A percentile compares a stretch with the other conserved stretches of the same genome.
These are phyloP conservation scores for Viola pubescens DNA, from an alignment of 441 rosid species.

Conservation along the genomic window DNA sequence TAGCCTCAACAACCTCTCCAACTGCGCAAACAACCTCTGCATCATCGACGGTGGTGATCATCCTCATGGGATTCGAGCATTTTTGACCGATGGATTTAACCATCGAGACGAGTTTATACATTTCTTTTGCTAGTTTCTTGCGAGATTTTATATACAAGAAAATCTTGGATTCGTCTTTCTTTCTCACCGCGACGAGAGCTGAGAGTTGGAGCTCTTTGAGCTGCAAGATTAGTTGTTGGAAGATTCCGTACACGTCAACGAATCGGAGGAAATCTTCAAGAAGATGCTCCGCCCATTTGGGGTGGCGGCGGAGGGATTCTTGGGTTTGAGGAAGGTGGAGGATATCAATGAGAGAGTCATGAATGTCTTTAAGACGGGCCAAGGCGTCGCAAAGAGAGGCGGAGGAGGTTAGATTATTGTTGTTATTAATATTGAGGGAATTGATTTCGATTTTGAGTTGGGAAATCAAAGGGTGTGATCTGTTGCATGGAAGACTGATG, in stretches of 20 bases:
- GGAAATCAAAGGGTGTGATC: constrained; percentile 61
- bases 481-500: constrained; percentile 47
- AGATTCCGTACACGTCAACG: constrained; percentile 69
- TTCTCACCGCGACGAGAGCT: constrained; percentile 54
- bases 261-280: constrained; percentile 59
- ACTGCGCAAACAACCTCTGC: constrained; percentile 42
- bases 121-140: constrained; percentile 40
- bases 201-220: constrained; percentile 63
- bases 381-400: constrained; percentile 49
- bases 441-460: constrained; percentile 40
- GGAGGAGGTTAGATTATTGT: constrained; percentile 33
- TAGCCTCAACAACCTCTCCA: constrained; percentile 38
- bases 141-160: constrained; percentile 35
- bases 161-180: constrained; percentile 45
- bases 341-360: constrained; percentile 49
- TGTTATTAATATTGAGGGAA: constrained; percentile 26
- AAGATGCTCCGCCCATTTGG: constrained; percentile 52
- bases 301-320: constrained; percentile 43
- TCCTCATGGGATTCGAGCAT: constrained; percentile 17
- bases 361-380: constrained; percentile 39
- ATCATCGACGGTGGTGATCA: constrained; percentile 21
- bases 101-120: constrained; percentile 35
- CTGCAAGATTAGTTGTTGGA: constrained; percentile 38
- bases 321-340: constrained; percentile 68
- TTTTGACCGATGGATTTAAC: constrained; percentile 24